phyloP scores from a whole-genome alignment of 202 grass and related monocot species.

The Dendrocalamus latiflorus region DNA sequence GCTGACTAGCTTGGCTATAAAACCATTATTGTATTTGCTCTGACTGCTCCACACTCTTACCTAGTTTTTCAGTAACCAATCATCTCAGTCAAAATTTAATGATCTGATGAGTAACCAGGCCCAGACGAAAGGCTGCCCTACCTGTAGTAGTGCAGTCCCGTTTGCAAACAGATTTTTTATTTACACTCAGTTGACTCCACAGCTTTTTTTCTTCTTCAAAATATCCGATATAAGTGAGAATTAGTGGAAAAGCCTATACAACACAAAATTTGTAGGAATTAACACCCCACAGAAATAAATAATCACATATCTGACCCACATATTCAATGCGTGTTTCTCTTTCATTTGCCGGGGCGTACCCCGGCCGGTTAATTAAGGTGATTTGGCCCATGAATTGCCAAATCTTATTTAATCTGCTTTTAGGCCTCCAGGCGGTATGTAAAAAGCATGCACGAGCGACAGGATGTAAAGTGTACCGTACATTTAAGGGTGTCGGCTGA shows the following conservation, averaged over 20 bases:
- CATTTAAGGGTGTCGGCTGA: neutral
- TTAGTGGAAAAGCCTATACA: too few species aligned
- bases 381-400: neutral
- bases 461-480: neutral
- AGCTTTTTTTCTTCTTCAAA: too few species aligned
- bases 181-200: too few species aligned
- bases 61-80: neutral
- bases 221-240: too few species aligned
- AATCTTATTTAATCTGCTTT: neutral
- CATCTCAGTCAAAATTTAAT: neutral
- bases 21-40: too few species aligned
- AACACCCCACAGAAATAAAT: too few species aligned
- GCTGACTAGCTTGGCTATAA: too few species aligned
- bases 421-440: neutral
- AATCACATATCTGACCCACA: too few species aligned
- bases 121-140: neutral
- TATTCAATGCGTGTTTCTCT: neutral
- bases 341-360: neutral
- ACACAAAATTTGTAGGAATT: too few species aligned
- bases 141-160: neutral
- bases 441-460: neutral
- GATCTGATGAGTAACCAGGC: neutral
- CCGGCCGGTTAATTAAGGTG: neutral
- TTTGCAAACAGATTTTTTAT: too few species aligned
- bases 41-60: neutral